phyloP scores from a whole-genome alignment of 208 protist genomes.

The Vickermania ingenoplastis region DNA sequence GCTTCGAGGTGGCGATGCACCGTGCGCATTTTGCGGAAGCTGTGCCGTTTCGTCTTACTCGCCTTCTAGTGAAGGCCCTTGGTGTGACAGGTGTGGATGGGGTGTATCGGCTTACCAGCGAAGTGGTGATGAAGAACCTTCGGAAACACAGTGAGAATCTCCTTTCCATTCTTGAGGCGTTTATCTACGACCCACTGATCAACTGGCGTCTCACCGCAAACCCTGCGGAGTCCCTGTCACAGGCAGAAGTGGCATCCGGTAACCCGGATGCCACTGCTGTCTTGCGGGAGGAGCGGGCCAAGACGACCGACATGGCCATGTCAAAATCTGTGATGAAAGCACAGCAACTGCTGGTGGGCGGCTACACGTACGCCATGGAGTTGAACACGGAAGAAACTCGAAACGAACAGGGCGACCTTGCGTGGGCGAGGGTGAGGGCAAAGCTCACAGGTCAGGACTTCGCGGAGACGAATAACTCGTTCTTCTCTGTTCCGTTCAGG shows the following conservation, averaged over 20 bases:
- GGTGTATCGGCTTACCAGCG: conserved; percentile 96
- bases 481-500: conserved; percentile 22
- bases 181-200: conserved; percentile 99
- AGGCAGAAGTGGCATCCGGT: neutral
- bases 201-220: conserved; percentile 96
- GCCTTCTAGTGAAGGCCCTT: conserved; percentile 98
- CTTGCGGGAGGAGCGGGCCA: conserved; percentile 7
- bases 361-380: conserved; percentile 5
- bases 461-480: conserved; percentile 52
- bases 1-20: conserved; percentile 99
- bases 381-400: conserved; percentile 56
- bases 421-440: conserved; percentile 70
- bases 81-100: conserved; percentile 98
- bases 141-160: conserved; percentile 98
- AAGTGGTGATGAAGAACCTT: conserved; percentile 97
- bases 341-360: conserved; percentile 11
- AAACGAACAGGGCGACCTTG: conserved; percentile 79
- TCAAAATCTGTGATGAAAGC: conserved; percentile 59
- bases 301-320: conserved; percentile 55
- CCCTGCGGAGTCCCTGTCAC: conserved; percentile 16
- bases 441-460: conserved; percentile 87
- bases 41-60: conserved; percentile 99
- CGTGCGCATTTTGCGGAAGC: conserved; percentile 98
- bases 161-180: conserved; percentile 99
- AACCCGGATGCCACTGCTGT: conserved; percentile 3